phyloP scores from a whole-genome alignment of 2,329 filamentous ascomycete genomes.

The Thermothelomyces thermophilus region DNA sequence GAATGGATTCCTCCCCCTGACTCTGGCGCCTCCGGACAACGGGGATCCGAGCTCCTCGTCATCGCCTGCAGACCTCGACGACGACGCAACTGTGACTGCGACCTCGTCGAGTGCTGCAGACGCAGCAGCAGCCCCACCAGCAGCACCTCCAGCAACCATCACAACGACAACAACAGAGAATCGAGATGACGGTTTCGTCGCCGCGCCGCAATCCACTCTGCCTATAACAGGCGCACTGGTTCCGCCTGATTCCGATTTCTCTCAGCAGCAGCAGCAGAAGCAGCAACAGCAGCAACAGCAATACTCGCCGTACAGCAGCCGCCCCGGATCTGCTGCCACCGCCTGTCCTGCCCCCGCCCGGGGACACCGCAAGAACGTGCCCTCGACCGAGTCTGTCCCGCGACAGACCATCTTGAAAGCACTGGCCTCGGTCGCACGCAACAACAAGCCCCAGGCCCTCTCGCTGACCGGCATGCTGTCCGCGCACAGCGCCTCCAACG shows the following conservation, averaged over 20 bases:
- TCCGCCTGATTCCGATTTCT: slow-evolving; percentile 26
- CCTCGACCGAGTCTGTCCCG: slow-evolving; percentile 61
- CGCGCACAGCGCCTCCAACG: slow-evolving; percentile 31
- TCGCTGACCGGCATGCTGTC: slow-evolving; percentile 56
- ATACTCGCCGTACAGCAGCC: too few species aligned
- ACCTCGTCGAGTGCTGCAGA: background rate
- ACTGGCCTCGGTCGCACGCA: slow-evolving; percentile 59
- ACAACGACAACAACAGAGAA: background rate
- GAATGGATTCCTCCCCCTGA: slow-evolving; percentile 20
- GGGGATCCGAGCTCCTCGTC: background rate
- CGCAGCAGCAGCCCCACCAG: background rate
- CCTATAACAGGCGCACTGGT: slow-evolving; percentile 13
- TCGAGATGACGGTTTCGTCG: slow-evolving; percentile 15
- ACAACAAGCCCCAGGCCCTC: slow-evolving; percentile 56
- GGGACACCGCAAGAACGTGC: slow-evolving; percentile 42
- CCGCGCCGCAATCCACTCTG: slow-evolving; percentile 3
- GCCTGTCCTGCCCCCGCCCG: slow-evolving; percentile 21
- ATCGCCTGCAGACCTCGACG: background rate
- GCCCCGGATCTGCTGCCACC: background rate
- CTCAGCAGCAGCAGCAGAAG: background rate
- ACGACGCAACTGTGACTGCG: background rate
- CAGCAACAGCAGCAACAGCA: too few species aligned
- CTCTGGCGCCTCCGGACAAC: slow-evolving; percentile 18
- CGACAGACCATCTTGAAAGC: slow-evolving; percentile 80
- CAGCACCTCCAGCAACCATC: background rate